These are phyloP conservation scores for Podila minutissima DNA, from an alignment of 192 early-diverging fungal genomes.

Conservation along the genomic window DNA sequence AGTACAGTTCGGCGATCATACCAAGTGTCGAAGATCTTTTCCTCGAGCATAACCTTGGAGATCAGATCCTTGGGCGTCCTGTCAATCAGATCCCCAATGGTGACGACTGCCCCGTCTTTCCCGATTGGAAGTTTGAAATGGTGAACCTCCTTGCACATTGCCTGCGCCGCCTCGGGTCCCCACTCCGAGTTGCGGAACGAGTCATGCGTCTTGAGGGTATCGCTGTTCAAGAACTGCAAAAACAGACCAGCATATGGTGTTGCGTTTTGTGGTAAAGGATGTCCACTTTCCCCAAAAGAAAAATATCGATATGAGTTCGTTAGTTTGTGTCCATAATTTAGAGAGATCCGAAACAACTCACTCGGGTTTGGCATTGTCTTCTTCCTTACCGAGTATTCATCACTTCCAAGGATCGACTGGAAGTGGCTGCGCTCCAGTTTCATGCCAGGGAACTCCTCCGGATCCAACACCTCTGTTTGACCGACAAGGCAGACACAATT, in stretches of 20 bases:
- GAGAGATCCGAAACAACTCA: not conserved
- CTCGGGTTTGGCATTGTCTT: not conserved
- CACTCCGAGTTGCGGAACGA: not conserved
- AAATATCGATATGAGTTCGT: not conserved
- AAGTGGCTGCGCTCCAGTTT: not conserved
- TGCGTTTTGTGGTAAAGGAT: not conserved
- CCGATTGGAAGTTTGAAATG: not conserved
- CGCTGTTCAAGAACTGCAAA: not conserved
- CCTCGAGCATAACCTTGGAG: conserved; percentile 1
- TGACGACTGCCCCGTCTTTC: not conserved
- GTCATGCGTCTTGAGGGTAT: not conserved
- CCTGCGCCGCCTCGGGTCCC: not conserved
- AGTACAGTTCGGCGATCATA: not conserved
- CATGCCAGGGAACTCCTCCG: not conserved
- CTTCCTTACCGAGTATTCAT: too few species aligned
- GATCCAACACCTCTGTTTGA: not conserved
- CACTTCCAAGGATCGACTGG: not conserved
- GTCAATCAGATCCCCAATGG: not conserved
- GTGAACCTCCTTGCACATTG: not conserved
- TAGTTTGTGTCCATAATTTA: too few species aligned
- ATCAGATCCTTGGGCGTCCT: not conserved
- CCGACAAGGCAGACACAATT: not conserved
- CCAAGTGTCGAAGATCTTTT: conserved; percentile 10
- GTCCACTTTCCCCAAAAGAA: not conserved
- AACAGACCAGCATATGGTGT: not conserved